Evolutionary conservation across 2,329 filamentous ascomycete species (phyloP), one percentile per base, ranked within the genome.

Genomic region (Xylariaceae sp.): DNA sequence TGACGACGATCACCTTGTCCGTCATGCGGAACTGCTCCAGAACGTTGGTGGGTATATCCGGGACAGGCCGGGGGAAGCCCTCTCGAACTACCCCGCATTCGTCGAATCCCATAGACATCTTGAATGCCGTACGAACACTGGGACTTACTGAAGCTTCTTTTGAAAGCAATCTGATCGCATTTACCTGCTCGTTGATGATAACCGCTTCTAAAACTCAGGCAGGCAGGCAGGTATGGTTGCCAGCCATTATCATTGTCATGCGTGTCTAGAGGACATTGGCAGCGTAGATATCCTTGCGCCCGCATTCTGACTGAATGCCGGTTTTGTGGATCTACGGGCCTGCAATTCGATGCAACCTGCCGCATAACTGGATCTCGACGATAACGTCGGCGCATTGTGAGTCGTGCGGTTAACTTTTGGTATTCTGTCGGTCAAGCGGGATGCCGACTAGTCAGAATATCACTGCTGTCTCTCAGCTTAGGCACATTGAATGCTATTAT

Each of bases 31-130:
- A 64, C 35, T 64, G 62, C 41, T 63, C 58, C 13, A 64, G 23
- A 7, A 64, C 62, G 23, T 64, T 61, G 51, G 23, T 9, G 13
- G 62, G 44, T 9, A 58, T 64, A 15, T 64, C 52, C 4, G 62
- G 62, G 18, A 59, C n/a, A 9, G 62, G 60, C 18, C 60, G 53
- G 10, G 62, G 62, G 56, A 62, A 64, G 4, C 60, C 62, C 11
- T 62, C 60, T 44, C 62, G 55, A 13, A 58, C 62, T 41, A 63
- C 62, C 48, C 48, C 62, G 56, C 62, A 63, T 39, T 64, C 62
- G 8, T 63, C 58, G 34, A 63, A 57, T 52, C 58, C 56, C 62
- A 64, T 64, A 56, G 62, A 64, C 62, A 64, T 64, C 48, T 59
- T 58, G 56, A 47, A 44, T 30, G 53, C 23, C n/a, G 18, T 49